Evolutionary conservation across 1,139 yeast genomes (phyloP).

Genomic region (Hyphopichia pseudoburtonii): DNA sequence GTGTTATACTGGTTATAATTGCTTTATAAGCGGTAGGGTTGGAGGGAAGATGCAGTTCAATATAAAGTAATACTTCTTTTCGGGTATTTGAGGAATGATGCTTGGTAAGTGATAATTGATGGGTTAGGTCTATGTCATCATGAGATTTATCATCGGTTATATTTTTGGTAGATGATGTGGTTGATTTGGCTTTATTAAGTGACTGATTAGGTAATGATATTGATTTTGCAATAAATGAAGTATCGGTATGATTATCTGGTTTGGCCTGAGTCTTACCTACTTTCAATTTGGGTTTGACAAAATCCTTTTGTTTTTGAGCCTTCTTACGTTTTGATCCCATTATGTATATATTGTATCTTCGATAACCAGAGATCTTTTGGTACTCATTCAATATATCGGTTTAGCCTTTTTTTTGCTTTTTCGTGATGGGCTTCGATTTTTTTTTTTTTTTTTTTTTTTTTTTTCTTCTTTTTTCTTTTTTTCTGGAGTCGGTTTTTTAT

Average conservation of each 20-base stretch:
- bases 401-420: neutral
- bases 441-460: neutral
- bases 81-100: conserved; percentile 78
- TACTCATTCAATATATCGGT: neutral
- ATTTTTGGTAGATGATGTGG: neutral
- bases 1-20: conserved; percentile 55
- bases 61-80: conserved; percentile 63
- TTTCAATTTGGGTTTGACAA: conserved; percentile 74
- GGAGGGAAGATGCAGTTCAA: conserved; percentile 48
- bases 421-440: neutral
- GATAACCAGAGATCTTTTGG: too few species aligned
- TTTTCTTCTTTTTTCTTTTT: neutral
- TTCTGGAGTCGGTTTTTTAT: too few species aligned
- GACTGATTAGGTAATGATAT: conserved; percentile 64
- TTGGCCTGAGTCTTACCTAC: conserved; percentile 82
- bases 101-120: conserved; percentile 64
- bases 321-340: conserved; percentile 63
- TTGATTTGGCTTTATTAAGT: conserved; percentile 17
- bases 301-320: conserved; percentile 71
- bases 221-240: conserved; percentile 77
- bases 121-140: conserved; percentile 49
- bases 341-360: too few species aligned
- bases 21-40: conserved; percentile 58
- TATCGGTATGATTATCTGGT: conserved; percentile 77
- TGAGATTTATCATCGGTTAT: conserved; percentile 13